A percentile compares a stretch with the other conserved stretches of the same genome.
Evolutionary conservation across 176 grass and related monocot genomes (phyloP).

Genomic region (Carex cristatella): DNA sequence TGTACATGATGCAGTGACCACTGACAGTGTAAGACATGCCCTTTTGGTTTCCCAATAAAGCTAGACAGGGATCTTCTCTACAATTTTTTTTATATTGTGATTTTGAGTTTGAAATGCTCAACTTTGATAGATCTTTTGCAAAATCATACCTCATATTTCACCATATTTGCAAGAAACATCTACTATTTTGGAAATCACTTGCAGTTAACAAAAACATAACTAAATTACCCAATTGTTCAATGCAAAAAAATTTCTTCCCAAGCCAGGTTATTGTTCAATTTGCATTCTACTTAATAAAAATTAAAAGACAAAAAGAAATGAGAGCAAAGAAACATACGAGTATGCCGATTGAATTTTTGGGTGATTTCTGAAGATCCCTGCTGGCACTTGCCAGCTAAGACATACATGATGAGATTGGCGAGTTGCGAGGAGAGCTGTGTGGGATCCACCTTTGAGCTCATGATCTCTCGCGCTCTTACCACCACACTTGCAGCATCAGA

Average conservation of each 20-base stretch:
- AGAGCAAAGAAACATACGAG: conserved; percentile 32
- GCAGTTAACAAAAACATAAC: neutral
- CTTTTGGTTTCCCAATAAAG: neutral
- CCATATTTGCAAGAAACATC: neutral
- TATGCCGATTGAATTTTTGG: conserved; percentile 28
- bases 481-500: conserved; percentile 84
- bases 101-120: neutral
- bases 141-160: neutral
- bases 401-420: conserved; percentile 78
- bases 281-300: neutral
- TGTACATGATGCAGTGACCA: neutral
- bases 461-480: conserved; percentile 66
- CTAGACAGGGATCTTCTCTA: neutral
- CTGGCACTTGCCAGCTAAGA: conserved; percentile 54
- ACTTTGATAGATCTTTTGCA: neutral
- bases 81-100: neutral
- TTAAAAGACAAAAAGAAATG: neutral
- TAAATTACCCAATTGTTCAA: neutral
- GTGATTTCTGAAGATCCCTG: conserved; percentile 37
- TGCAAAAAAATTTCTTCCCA: neutral
- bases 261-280: neutral
- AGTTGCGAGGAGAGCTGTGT: conserved; percentile 62
- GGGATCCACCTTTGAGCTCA: conserved; percentile 76
- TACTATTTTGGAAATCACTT: neutral
- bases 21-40: conserved; percentile 5